Percentiles rank a stretch among this genome's conserved stretches.
Conservation (phyloP, 2,329 filamentous ascomycete species). For the Basipetospora chlamydospora region DNA sequence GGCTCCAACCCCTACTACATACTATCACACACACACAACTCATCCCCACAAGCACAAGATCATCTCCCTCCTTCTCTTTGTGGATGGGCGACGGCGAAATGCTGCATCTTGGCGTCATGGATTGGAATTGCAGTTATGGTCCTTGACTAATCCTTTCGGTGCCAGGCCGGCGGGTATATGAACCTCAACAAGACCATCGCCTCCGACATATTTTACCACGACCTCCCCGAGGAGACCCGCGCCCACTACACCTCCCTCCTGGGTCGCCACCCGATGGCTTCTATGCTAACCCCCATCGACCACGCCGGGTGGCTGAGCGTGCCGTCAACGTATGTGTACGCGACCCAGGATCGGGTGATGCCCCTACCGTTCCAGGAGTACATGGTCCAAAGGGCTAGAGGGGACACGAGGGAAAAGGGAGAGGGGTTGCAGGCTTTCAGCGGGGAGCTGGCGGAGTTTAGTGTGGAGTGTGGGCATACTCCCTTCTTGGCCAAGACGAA, state of each 20-base stretch:
- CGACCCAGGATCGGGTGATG: background rate
- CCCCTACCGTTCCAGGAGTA: background rate
- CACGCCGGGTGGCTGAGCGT: background rate
- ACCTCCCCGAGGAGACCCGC: conserved; percentile 1
- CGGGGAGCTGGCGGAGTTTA: conserved; percentile 1
- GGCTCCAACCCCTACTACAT: too few species aligned
- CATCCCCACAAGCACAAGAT: too few species aligned
- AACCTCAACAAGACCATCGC: background rate
- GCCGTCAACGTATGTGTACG: conserved; percentile 1
- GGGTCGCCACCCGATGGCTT: background rate
- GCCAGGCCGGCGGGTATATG: background rate
- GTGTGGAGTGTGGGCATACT: conserved; percentile 1
- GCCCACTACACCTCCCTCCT: background rate
- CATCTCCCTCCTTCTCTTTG: too few species aligned
- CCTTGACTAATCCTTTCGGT: background rate
- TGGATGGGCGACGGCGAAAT: too few species aligned
- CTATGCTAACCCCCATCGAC: background rate
- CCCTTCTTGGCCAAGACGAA: conserved; percentile 1
- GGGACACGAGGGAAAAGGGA: background rate
- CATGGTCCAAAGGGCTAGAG: background rate
- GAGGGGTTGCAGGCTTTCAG: background rate
- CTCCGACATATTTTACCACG: conserved; percentile 3
- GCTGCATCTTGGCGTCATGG: too few species aligned
- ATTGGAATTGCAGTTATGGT: background rate
- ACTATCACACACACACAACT: too few species aligned